Base-by-base conservation (phyloP, 768 basidiomycete species). In the Boletus subcaerulescens region DNA sequence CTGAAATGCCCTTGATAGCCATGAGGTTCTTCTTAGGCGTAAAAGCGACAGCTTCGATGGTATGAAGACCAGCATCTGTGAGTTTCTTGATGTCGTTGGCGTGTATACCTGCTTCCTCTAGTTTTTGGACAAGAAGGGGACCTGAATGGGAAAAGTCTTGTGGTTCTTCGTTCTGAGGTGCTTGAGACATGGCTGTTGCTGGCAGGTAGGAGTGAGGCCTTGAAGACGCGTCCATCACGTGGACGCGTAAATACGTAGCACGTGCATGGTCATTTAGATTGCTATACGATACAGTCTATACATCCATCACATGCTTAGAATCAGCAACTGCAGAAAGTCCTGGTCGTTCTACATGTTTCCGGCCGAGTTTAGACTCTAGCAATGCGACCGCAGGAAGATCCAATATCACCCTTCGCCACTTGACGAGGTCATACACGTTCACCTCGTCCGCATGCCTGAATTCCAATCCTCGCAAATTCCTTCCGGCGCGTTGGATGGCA, bases 41-140 rank as follows among this genome's bases (percentile, higher is more conserved):
- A 67, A 94, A 98, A 33, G 93, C 95, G 48, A 98, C 93, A 15
- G 93, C 84, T 69, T 99, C 97, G 59, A 99, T 85, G 3, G 97
- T 98, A 70, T 96, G 83, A 56, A 91, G 80, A 13, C 97, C 97
- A 31, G 91, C 92, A 48, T 97, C 95, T 13, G 83, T 71, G 45
- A 99, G 86, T 71, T 98, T 98, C 82, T 95, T 93, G 76, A 95
- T 87, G 66, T 98, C 97, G 63, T 92, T 89, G 29, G 86, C 71
- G 45, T 88, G 85, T 59, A 98, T 91, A 9, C 96, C 96, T 17
- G 85, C 85, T 75, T 96, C 94, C 74, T 94, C 81, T 33, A 85
- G 77, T 70, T 96, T 97, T 63, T 75, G 76, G 53, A 97, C 86
- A 45, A 94, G 85, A 56, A 96, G 77, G 53, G 94, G 94, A 4